Evolutionary conservation across 257 asterid species (phyloP).

Genomic region (Echium plantagineum): DNA sequence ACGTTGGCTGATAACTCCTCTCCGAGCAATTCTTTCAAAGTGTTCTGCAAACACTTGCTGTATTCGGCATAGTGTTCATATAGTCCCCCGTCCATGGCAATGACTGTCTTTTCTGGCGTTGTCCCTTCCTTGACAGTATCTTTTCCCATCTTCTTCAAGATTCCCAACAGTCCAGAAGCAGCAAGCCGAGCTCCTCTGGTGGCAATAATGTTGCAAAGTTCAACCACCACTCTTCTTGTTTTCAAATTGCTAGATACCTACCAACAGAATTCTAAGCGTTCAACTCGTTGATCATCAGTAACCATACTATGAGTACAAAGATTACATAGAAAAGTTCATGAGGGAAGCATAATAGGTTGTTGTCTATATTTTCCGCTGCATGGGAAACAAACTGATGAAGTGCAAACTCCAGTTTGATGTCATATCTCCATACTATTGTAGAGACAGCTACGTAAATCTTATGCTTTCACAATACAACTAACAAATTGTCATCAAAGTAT

Average conservation of each 20-base stretch:
- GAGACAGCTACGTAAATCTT: no score
- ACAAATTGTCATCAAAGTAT: not conserved
- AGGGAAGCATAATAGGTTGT: not conserved
- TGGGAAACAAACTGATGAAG: no score
- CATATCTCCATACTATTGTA: no score
- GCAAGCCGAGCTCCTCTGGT: constrained; percentile 84
- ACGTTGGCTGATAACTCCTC: constrained; percentile 27
- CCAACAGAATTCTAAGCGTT: not conserved
- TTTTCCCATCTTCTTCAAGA: constrained; percentile 70
- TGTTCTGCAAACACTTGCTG: constrained; percentile 44
- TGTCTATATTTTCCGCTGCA: no score
- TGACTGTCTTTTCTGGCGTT: constrained; percentile 36
- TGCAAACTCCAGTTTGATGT: no score
- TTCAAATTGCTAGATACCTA: constrained; percentile 56
- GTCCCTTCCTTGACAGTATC: constrained; percentile 31
- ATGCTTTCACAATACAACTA: no score
- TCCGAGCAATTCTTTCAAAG: constrained; percentile 49
- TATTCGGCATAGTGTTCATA: constrained; percentile 63
- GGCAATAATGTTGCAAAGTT: constrained; percentile 54
- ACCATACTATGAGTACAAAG: not conserved
- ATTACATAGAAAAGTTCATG: not conserved
- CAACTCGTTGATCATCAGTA: constrained; percentile 1
- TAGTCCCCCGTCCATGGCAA: constrained; percentile 83
- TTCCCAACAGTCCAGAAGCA: constrained; percentile 63
- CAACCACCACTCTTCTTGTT: constrained; percentile 38